Evolutionary conservation across 441 rosid species (phyloP).

Genomic region (Arabidopsis lyrata): DNA sequence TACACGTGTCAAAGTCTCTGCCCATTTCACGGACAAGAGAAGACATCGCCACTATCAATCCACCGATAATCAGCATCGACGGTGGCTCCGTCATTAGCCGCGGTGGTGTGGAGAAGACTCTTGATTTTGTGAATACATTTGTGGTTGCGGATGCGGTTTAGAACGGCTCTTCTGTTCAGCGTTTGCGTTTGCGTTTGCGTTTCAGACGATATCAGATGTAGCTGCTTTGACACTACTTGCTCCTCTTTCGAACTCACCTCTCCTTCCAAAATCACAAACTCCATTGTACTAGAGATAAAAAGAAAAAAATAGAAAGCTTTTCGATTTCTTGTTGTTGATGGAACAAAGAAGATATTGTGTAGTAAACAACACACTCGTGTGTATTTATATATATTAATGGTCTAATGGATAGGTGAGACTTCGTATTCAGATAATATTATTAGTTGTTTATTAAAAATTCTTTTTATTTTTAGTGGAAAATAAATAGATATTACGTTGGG

Average conservation of each 20-base stretch:
- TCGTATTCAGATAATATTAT: slow-evolving; percentile 21
- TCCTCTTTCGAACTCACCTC: slow-evolving; percentile 44
- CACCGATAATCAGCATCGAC: slow-evolving; percentile 39
- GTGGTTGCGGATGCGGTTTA: slow-evolving; percentile 44
- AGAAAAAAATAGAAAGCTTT: background rate
- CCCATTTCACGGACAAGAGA: slow-evolving; percentile 42
- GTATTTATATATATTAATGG: slow-evolving; percentile 27
- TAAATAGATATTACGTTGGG: slow-evolving; percentile 20
- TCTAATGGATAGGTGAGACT: slow-evolving; percentile 37
- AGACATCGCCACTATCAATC: slow-evolving; percentile 42
- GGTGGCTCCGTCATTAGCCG: slow-evolving; percentile 27
- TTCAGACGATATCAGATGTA: slow-evolving; percentile 41
- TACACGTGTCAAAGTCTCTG: slow-evolving; percentile 26
- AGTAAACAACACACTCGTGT: slow-evolving; percentile 21
- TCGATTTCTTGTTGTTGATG: background rate
- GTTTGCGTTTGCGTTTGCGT: slow-evolving; percentile 43
- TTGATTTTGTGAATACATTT: slow-evolving; percentile 46
- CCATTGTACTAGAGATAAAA: slow-evolving; percentile 24
- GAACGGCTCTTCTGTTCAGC: slow-evolving; percentile 45
- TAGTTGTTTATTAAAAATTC: slow-evolving; percentile 11
- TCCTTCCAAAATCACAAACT: slow-evolving; percentile 24
- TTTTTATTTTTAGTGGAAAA: background rate
- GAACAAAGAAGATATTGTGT: slow-evolving; percentile 20
- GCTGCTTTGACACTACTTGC: slow-evolving; percentile 42
- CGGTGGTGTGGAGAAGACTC: slow-evolving; percentile 37